Conservation (phyloP, 2,329 filamentous ascomycete genomes). For the Diaporthe aspalathi region DNA sequence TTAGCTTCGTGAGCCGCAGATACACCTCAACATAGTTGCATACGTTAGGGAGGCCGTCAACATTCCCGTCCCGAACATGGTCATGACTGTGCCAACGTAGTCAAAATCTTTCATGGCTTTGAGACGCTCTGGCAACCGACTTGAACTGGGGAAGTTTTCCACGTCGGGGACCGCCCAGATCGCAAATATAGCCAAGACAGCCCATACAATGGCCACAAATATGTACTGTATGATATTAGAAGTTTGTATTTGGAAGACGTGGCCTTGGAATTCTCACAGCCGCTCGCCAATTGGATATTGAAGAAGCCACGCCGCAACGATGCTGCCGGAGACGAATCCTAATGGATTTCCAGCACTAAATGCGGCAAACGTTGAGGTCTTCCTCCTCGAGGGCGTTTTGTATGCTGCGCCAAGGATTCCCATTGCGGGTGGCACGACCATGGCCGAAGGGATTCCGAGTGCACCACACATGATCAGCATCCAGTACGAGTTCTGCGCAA, state of each 20-base stretch:
- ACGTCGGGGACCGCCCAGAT: conserved; percentile 12
- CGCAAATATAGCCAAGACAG: neutral
- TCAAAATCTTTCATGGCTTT: conserved; percentile 1
- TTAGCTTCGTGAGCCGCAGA: neutral
- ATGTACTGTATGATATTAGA: neutral
- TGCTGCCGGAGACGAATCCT: neutral
- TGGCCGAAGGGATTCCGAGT: conserved; percentile 2
- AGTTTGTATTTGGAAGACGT: neutral
- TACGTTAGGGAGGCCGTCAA: neutral
- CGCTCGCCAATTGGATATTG: conserved; percentile 5
- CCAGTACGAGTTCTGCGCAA: neutral
- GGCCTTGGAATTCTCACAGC: neutral
- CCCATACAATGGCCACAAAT: conserved; percentile 2
- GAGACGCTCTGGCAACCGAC: neutral
- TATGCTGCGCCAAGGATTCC: neutral
- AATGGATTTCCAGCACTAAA: neutral
- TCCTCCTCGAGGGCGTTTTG: neutral
- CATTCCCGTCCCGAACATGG: neutral
- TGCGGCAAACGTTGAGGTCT: neutral
- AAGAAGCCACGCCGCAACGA: neutral
- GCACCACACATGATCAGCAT: conserved; percentile 4
- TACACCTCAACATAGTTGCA: rapidly evolving
- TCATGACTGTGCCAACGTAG: conserved; percentile 4
- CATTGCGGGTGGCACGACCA: neutral
- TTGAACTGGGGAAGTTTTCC: neutral